Evolutionary conservation across 768 basidiomycete species (phyloP).

Genomic region (Tremella mesenterica): DNA sequence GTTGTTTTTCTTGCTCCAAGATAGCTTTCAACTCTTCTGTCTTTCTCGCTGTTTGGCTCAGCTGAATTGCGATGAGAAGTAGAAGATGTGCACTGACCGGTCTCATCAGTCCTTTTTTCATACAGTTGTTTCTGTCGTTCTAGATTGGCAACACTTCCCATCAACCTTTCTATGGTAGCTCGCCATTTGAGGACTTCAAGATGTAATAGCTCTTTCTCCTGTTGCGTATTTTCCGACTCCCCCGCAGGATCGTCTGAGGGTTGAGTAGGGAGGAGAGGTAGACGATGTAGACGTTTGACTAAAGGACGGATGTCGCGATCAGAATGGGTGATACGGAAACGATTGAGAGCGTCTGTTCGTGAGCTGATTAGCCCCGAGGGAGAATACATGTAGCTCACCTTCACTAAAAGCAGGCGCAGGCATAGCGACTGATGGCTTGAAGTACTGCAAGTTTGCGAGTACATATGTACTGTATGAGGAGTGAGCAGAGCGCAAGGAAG

Average conservation of each 20-base stretch:
- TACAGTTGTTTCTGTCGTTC: conserved; percentile 23
- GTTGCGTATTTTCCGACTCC: conserved; percentile 4
- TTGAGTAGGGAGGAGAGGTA: conserved; percentile 9
- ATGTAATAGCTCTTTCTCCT: conserved; percentile 23
- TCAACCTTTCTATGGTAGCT: conserved; percentile 21
- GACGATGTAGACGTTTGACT: conserved; percentile 20
- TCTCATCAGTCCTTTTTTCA: conserved; percentile 18
- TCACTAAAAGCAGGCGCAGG: too few relatives aligned
- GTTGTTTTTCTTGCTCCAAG: conserved; percentile 22
- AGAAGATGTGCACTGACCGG: conserved; percentile 18
- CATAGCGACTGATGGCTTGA: too few relatives aligned
- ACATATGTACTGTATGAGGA: too few relatives aligned
- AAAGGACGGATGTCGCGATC: conserved; percentile 33
- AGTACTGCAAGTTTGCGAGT: too few relatives aligned
- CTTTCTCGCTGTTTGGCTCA: conserved; percentile 10
- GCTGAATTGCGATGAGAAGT: too few relatives aligned
- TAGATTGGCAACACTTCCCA: conserved; percentile 26
- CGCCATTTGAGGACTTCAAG: conserved; percentile 35
- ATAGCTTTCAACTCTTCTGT: conserved; percentile 12
- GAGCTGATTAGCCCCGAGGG: background rate
- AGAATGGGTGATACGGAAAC: conserved; percentile 34
- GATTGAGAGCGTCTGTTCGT: conserved; percentile 27
- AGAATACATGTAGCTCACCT: too few relatives aligned
- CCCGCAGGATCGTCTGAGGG: background rate
- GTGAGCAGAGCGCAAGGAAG: too few relatives aligned